A percentile compares a stretch with the other conserved stretches of the same genome.
These are phyloP conservation scores for Wallacemonas sp. DNA, from an alignment of 208 protist species.

Conservation along the genomic window DNA sequence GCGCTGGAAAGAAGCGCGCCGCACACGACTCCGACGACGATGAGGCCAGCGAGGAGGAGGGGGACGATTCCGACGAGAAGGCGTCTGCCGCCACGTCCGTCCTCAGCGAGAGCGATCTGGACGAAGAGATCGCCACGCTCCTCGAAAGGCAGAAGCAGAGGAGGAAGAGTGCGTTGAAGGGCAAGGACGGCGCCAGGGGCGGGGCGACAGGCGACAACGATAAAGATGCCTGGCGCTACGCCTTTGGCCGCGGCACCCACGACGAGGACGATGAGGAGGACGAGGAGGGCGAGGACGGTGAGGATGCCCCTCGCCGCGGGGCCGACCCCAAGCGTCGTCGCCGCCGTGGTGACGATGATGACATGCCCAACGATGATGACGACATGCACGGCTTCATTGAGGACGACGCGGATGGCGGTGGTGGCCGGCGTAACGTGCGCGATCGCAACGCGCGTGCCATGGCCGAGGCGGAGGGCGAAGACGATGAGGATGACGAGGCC, in stretches of 20 bases:
- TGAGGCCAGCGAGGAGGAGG: conserved; percentile 1
- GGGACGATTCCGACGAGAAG: conserved; percentile 12
- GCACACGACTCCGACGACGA: not conserved
- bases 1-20: not conserved
- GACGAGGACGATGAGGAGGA: conserved; percentile 43
- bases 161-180: conserved; percentile 21
- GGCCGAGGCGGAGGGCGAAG: conserved; percentile 38
- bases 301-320: conserved; percentile 36
- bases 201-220: conserved; percentile 18
- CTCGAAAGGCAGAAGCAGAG: conserved; percentile 38
- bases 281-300: conserved; percentile 28
- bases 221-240: conserved; percentile 78
- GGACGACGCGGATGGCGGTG: conserved; percentile 28
- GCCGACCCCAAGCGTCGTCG: conserved; percentile 33
- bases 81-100: conserved; percentile 38
- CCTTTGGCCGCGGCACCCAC: conserved; percentile 68
- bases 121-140: conserved; percentile 76
- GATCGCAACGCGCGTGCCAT: conserved; percentile 44
- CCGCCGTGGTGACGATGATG: conserved; percentile 30
- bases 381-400: conserved; percentile 30
- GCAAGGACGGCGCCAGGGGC: conserved; percentile 16
- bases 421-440: conserved; percentile 16
- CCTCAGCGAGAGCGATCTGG: conserved; percentile 75
- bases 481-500: conserved; percentile 36
- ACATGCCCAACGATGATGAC: conserved; percentile 22